phyloP scores from a whole-genome alignment of 257 asterid genomes.

The Solanum infundibuliforme region DNA sequence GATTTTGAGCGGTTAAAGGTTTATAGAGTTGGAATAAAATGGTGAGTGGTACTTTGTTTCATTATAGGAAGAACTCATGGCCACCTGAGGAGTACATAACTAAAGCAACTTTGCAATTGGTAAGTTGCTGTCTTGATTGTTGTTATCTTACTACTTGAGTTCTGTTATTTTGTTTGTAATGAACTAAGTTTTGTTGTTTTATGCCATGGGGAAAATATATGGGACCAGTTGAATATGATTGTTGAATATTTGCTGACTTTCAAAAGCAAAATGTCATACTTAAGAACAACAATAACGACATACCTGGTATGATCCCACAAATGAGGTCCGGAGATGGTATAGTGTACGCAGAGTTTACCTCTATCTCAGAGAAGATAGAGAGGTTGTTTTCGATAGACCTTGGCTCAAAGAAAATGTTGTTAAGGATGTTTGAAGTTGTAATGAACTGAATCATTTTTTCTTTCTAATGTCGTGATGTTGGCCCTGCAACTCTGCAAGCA shows the following conservation, averaged over 20 bases:
- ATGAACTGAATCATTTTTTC: neutral
- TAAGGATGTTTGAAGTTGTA: neutral
- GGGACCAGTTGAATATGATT: neutral
- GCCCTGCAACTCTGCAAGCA: neutral
- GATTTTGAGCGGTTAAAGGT: neutral
- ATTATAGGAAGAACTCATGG: conserved; percentile 86
- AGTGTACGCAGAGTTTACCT: neutral
- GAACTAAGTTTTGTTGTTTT: neutral
- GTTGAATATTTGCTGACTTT: neutral
- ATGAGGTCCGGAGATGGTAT: neutral
- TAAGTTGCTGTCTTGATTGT: conserved; percentile 19
- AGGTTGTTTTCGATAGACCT: neutral
- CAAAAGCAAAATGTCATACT: neutral
- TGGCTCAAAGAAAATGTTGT: neutral
- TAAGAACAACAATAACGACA: neutral
- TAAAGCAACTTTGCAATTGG: conserved; percentile 85
- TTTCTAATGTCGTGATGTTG: neutral
- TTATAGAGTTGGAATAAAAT: conserved; percentile 21
- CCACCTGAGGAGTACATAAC: conserved; percentile 84
- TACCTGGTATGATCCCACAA: neutral
- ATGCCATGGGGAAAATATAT: neutral
- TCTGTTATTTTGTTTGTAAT: neutral
- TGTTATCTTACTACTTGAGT: neutral
- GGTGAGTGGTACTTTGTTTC: conserved; percentile 87
- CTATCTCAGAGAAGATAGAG: neutral